Conservation (phyloP, 164 flowering plant species). For the Magnolia changhungtana region DNA sequence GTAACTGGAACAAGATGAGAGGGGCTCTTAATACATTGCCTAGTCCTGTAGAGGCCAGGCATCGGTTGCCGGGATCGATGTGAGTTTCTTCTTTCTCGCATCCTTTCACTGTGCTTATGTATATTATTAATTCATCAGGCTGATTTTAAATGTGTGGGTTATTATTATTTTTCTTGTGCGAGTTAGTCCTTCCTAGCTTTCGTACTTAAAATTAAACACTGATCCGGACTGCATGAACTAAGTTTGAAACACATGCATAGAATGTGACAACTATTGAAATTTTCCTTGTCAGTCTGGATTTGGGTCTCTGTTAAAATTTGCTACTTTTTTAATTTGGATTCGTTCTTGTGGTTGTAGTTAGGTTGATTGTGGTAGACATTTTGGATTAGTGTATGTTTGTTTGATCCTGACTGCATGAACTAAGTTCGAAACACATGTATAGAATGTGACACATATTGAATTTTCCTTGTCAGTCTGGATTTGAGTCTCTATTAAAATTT, state of each 20-base stretch:
- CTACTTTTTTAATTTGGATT: no score
- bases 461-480: background rate
- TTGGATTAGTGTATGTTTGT: no score
- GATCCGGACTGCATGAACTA: background rate
- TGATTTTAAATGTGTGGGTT: background rate
- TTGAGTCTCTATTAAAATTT: background rate
- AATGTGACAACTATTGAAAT: no score
- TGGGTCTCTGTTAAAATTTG: background rate
- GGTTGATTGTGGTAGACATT: no score
- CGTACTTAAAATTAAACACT: no score
- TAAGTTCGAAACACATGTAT: no score
- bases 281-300: background rate
- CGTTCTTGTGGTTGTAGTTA: no score
- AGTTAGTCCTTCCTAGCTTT: background rate
- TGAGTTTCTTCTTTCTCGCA: constrained; percentile 23
- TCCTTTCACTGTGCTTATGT: background rate
- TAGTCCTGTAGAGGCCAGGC: constrained; percentile 35
- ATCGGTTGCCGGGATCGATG: constrained; percentile 44
- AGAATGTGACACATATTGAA: no score
- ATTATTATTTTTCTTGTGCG: no score
- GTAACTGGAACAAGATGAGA: constrained; percentile 25
- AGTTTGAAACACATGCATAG: no score
- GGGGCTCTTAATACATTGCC: constrained; percentile 31
- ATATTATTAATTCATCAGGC: background rate
- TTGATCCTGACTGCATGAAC: background rate